Evolutionary conservation across 1,139 yeast genomes (phyloP), one percentile per base, ranked within the genome.

Genomic region (Sugiyamaella sp.): DNA sequence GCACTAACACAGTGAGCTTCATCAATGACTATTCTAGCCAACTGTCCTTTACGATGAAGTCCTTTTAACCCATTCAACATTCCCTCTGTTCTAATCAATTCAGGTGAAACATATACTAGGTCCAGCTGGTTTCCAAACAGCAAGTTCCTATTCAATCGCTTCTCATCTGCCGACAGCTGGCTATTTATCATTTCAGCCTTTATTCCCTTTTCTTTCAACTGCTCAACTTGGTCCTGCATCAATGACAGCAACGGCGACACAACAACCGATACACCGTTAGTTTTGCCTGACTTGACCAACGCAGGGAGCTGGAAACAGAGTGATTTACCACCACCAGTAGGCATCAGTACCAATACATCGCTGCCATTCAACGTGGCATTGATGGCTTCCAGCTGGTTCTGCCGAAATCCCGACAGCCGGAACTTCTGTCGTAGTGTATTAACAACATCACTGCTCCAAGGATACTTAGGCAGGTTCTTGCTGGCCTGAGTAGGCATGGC

Each of bases 261-360:
- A 4, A 95, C 99, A 40, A 95, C 81, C 0, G 99, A 90, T 0
- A 95, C 85, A 12, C 98, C 98, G 16, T 72, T 74, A 0, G 96
- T 86, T 32, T 71, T 76, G 0, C 97, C 98, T 0, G 85, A 75
- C 48, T 78, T 76, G 1, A 93, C 83, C 48, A 93, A 74, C 0
- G 99, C 97, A 0, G 99, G 99, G 17, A 95, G 74, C 70, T 95
- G 99, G 69, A 91, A 95, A 67, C 99, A 95, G 41, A 95, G 74
- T 0, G 98, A 91, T 69, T 95, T 95, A 49, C 99, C 99, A 49
- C 99, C 99, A 43, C 99, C 99, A 0, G 99, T 95, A 0, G 99
- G 99, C 97, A 95, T 93, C 61, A 95, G 75, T 1, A 95, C 97
- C 73, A 95, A 89, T 0, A 89, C 96, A 69, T 95, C 99, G 48